Base-by-base conservation (phyloP, 169 alveolate species). In the Perkinsus chesapeaki region DNA sequence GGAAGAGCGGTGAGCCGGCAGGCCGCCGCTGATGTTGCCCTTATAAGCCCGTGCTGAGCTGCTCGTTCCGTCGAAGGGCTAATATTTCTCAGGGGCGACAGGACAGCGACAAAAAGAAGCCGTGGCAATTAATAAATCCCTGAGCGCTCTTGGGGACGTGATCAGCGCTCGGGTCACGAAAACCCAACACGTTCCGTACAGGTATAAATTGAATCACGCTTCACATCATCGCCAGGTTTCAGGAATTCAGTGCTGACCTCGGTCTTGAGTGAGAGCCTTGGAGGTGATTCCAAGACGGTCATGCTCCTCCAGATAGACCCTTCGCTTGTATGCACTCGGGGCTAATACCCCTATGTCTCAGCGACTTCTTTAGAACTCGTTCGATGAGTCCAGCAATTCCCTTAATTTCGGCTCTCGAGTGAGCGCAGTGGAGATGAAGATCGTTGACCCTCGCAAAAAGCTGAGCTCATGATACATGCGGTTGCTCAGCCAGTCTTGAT, bases 101-200 rank as follows among this genome's bases (percentile, higher is more conserved):
- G 98, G 98, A 7, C 97, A 96, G 60, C 94, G 96, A 93, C 92
- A 96, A 92, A 96, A 96, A 93, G 99, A 98, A 93, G 97, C 98
- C 39, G 95, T 95, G 92, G 92, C 96, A 48, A 98, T 98, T 72
- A 98, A 98, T 94, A 96, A 96, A 94, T 94, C 97, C 91, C 94
- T 98, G 34, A 94, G 97, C 39, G 96, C 98, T 37, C 95, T 98
- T 72, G 98, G 98, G 27, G 97, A 96, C 92, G 99, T 98, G 47
- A 97, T 98, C 72, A 93, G 93, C 92, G 98, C 98, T 12, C 94
- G 96, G 20, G 95, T 96, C 27, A 94, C 96, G 39, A 95, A 96
- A 92, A 96, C 94, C 36, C 39, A 90, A 19, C 96, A 96, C 93
- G 95, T 96, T 48, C 99, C 99, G 3, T 98, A 96, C 95, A 95